Percentiles rank a stretch among this genome's conserved stretches.
Evolutionary conservation across 2,329 filamentous ascomycete genomes (phyloP).

Genomic region (Magnaporthales sp.): DNA sequence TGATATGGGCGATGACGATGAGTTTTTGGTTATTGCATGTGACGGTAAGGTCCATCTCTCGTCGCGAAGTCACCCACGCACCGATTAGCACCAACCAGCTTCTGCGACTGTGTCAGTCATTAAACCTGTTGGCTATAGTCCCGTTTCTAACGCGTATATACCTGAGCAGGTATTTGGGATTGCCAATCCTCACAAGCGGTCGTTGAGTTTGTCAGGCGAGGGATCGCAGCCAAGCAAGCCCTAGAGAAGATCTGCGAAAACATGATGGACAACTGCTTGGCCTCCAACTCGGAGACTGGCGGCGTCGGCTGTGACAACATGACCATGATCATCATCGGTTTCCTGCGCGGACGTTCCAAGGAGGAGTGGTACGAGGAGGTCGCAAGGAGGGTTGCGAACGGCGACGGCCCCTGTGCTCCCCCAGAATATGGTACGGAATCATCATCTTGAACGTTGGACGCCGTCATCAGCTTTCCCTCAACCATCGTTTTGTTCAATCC

Average conservation of each 20-base stretch:
- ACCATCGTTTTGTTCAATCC: not conserved
- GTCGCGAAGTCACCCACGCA: not conserved
- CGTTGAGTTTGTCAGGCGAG: constrained; percentile 90
- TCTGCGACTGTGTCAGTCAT: not conserved
- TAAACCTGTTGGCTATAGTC: not conserved
- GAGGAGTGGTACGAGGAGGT: constrained; percentile 98
- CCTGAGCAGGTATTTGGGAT: constrained; percentile 83
- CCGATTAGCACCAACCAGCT: not conserved
- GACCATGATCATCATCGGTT: constrained; percentile 89
- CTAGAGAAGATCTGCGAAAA: constrained; percentile 96
- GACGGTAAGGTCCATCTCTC: constrained; percentile 56
- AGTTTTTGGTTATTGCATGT: constrained; percentile 89
- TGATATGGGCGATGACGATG: constrained; percentile 84
- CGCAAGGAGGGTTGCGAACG: constrained; percentile 85
- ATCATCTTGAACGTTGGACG: constrained; percentile 18
- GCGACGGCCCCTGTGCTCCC: constrained; percentile 95
- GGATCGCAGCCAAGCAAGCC: constrained; percentile 93
- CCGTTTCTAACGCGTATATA: constrained; percentile 4
- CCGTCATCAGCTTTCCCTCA: not conserved
- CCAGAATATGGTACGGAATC: constrained; percentile 94
- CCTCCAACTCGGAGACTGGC: constrained; percentile 94
- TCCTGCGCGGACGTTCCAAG: constrained; percentile 86
- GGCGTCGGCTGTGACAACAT: constrained; percentile 99
- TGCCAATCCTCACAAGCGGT: constrained; percentile 98
- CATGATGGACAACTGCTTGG: constrained; percentile 99